Base-by-base conservation (phyloP, 1,284 basidiomycete species). In the Malassezia dermatis region DNA sequence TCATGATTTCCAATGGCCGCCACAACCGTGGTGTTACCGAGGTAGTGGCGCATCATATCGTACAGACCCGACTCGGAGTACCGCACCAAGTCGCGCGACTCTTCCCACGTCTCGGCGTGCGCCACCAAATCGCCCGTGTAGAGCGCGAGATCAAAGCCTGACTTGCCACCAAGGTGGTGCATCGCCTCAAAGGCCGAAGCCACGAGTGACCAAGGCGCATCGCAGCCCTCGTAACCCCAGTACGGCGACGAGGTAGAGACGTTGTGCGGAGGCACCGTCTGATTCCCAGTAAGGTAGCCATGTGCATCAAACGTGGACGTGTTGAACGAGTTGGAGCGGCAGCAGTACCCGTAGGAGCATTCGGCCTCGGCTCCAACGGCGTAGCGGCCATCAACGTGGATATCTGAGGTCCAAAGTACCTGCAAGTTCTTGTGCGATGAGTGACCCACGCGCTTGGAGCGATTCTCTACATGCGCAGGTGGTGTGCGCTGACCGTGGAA, bases 341-440 rank as follows among this genome's bases (percentile, higher is more conserved):
- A 88, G 75, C 86, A 88, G 4, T 82, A 75, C n/a, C 81, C 81
- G 17, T 78, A 78, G 17, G 82, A 82, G 68, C 86, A 88, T 63
- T 85, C 83, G 6, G 82, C 84, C 73, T 88, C 86, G 4, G 83
- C 77, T 13, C 84, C 83, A 31, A 81, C 86, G 10, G 83, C 79
- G 67, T 81, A 88, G 24, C 84, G 83, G 81, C 86, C 83, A 67
- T 88, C 86, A 46, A 88, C 75, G 72, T 88, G 86, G 54, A 86
- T 78, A 64, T 88, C 86, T 0, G 84, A 86, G 11, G 88, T 63
- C 66, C 88, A 86, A 34, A 88, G 75, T 1, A 88, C 82, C 65
- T 84, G 85, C 32, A 87, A 75, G 41, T 81, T 78, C 63, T 81
- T 34, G 43, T 54, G 47, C 7, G 52, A 49, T 2, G 52, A 34